phyloP scores from a whole-genome alignment of 306 rosid genomes.

The Vachellia pachyceras region DNA sequence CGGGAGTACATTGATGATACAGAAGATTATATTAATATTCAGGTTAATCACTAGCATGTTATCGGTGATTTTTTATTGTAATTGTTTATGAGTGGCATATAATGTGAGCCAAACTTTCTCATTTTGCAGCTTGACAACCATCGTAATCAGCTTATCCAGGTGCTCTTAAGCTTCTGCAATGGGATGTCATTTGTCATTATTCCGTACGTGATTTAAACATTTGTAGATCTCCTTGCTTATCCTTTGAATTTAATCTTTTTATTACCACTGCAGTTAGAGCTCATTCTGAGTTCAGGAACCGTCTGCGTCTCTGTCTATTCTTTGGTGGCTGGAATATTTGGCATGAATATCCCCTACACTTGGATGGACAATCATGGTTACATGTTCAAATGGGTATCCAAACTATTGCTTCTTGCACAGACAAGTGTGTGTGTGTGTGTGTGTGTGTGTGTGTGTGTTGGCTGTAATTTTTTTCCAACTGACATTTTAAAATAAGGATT shows the following conservation, averaged over 20 bases:
- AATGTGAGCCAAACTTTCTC: slow-evolving; percentile 8
- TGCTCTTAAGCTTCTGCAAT: slow-evolving; percentile 34
- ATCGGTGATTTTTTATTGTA: not conserved
- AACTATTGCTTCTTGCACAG: not conserved
- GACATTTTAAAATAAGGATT: not conserved
- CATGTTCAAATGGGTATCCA: slow-evolving; percentile 84
- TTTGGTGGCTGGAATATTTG: slow-evolving; percentile 68
- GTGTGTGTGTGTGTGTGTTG: too few relatives aligned
- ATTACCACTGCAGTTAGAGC: slow-evolving; percentile 66
- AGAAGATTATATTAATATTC: slow-evolving; percentile 91
- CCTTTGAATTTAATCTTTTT: not conserved
- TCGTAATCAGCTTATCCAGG: slow-evolving; percentile 79
- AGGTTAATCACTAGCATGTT: slow-evolving; percentile 47
- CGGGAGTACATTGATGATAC: slow-evolving; percentile 86
- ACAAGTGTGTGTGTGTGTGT: too few relatives aligned
- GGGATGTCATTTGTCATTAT: not conserved
- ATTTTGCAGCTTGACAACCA: slow-evolving; percentile 73
- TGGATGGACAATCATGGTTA: slow-evolving; percentile 55
- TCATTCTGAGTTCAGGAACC: slow-evolving; percentile 69
- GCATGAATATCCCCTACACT: slow-evolving; percentile 69
- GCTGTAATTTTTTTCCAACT: not conserved
- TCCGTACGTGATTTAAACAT: not conserved
- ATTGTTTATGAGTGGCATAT: slow-evolving; percentile 16
- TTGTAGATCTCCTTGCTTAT: not conserved
- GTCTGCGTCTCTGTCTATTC: slow-evolving; percentile 60